Percentiles rank a stretch among this genome's conserved stretches.
Evolutionary conservation across 495 filamentous ascomycete genomes (phyloP).

Genomic region (Aeminium ludgeri): DNA sequence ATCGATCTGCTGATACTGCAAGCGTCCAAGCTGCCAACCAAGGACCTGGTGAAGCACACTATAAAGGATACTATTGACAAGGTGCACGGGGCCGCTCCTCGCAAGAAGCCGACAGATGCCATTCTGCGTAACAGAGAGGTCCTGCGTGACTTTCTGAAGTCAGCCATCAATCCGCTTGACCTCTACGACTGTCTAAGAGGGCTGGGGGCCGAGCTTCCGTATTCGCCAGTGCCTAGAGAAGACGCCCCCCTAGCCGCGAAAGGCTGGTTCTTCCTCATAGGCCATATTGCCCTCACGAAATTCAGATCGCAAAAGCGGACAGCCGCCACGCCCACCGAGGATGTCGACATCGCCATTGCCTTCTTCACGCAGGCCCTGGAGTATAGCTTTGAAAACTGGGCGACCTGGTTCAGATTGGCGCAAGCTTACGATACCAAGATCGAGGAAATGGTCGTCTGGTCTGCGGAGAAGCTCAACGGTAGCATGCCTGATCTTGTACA

Average conservation of each 20-base stretch:
- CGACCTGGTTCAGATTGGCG: constrained; percentile 86
- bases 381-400: constrained; percentile 72
- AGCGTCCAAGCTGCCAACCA: constrained; percentile 69
- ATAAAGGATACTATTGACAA: constrained; percentile 76
- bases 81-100: constrained; percentile 57
- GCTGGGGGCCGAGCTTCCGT: constrained; percentile 34
- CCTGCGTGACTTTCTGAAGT: constrained; percentile 57
- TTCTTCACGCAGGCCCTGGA: constrained; percentile 78
- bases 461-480: constrained; percentile 90
- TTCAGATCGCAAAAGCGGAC: constrained; percentile 75
- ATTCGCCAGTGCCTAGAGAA: constrained; percentile 35
- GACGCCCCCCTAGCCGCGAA: constrained; percentile 51
- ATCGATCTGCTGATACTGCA: constrained; percentile 68
- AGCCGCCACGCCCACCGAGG: constrained; percentile 59
- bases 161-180: constrained; percentile 65
- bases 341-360: constrained; percentile 64
- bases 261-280: constrained; percentile 84
- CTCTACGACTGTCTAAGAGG: constrained; percentile 65
- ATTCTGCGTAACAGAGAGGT: constrained; percentile 60
- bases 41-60: constrained; percentile 79
- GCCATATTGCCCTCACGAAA: constrained; percentile 71
- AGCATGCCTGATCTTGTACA: constrained; percentile 54
- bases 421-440: constrained; percentile 83
- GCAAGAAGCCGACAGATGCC: constrained; percentile 48
- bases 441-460: constrained; percentile 86